Evolutionary conservation across 2,329 filamentous ascomycete species (phyloP).

Genomic region (Colletotrichum destructivum): DNA sequence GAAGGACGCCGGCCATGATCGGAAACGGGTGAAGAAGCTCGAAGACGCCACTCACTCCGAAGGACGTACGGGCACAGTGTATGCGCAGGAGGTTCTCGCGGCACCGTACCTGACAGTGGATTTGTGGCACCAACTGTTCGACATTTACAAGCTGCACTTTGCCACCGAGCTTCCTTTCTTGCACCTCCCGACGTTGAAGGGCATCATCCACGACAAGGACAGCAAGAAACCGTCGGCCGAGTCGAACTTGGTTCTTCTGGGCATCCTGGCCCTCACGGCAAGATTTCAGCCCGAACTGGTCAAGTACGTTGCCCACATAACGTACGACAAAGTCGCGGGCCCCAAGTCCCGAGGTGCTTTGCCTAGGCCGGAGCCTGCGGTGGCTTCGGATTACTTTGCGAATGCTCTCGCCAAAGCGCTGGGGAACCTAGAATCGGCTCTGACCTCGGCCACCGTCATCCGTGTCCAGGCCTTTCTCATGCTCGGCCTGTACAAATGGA

Average conservation of each 20-base stretch:
- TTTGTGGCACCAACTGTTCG: constrained; percentile 79
- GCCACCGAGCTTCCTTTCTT: constrained; percentile 81
- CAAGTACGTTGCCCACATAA: constrained; percentile 63
- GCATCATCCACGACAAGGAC: constrained; percentile 60
- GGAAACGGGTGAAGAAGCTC: constrained; percentile 63
- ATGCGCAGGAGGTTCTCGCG: constrained; percentile 73
- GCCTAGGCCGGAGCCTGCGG: constrained; percentile 63
- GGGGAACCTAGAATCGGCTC: constrained; percentile 62
- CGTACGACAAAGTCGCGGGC: constrained; percentile 46
- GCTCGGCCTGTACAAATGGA: constrained; percentile 81
- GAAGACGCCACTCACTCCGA: constrained; percentile 60
- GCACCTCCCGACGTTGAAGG: constrained; percentile 75
- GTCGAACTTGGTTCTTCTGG: constrained; percentile 73
- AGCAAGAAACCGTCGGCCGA: constrained; percentile 58
- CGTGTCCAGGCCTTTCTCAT: constrained; percentile 78
- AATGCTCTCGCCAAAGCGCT: constrained; percentile 68
- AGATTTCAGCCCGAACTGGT: constrained; percentile 76
- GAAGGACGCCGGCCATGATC: constrained; percentile 61
- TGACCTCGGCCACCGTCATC: constrained; percentile 71
- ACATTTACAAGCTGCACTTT: constrained; percentile 80
- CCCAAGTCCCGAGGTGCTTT: constrained; percentile 54
- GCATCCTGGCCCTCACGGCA: constrained; percentile 78
- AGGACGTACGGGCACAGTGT: constrained; percentile 52
- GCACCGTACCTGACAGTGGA: constrained; percentile 73
- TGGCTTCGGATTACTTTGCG: constrained; percentile 77